phyloP scores from a whole-genome alignment of 1,284 basidiomycete species.

The Apiotrichum mycotoxinovorans region DNA sequence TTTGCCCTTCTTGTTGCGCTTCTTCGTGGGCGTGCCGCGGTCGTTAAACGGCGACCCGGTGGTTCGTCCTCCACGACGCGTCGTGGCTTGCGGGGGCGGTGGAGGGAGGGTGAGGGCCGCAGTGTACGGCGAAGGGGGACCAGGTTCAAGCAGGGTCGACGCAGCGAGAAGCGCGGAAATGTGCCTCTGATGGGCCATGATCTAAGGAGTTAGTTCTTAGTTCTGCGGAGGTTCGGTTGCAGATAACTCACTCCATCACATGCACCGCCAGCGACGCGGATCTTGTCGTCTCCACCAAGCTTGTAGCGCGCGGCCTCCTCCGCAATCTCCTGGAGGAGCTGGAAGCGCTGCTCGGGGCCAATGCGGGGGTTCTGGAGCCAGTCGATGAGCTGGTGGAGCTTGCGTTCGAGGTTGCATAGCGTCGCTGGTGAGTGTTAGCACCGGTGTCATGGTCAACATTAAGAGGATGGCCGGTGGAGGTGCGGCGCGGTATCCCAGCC shows the following conservation, averaged over 20 bases:
- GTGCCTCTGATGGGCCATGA: constrained; percentile 68
- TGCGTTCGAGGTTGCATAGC: constrained; percentile 70
- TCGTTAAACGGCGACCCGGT: constrained; percentile 41
- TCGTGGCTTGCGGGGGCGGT: constrained; percentile 55
- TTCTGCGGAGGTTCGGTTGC: neutral
- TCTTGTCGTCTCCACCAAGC: constrained; percentile 97
- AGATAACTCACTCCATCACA: constrained; percentile 67
- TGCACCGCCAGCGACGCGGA: constrained; percentile 89
- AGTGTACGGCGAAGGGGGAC: constrained; percentile 50
- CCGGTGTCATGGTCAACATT: neutral
- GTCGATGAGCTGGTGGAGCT: constrained; percentile 68
- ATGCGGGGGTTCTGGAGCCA: constrained; percentile 67
- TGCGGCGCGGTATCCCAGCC: neutral
- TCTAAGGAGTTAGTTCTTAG: constrained; percentile 47
- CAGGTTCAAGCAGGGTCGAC: constrained; percentile 52
- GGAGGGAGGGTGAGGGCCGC: constrained; percentile 63
- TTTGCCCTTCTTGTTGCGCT: constrained; percentile 40
- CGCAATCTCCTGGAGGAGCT: constrained; percentile 85
- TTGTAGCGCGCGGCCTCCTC: constrained; percentile 89
- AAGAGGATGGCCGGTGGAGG: neutral
- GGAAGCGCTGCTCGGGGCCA: constrained; percentile 74
- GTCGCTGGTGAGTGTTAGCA: constrained; percentile 56
- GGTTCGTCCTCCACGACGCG: constrained; percentile 36
- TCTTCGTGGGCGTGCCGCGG: constrained; percentile 37
- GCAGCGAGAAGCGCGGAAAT: constrained; percentile 52